phyloP scores from a whole-genome alignment of 352 stramenopile genomes.

The Pythium aphanidermatum region DNA sequence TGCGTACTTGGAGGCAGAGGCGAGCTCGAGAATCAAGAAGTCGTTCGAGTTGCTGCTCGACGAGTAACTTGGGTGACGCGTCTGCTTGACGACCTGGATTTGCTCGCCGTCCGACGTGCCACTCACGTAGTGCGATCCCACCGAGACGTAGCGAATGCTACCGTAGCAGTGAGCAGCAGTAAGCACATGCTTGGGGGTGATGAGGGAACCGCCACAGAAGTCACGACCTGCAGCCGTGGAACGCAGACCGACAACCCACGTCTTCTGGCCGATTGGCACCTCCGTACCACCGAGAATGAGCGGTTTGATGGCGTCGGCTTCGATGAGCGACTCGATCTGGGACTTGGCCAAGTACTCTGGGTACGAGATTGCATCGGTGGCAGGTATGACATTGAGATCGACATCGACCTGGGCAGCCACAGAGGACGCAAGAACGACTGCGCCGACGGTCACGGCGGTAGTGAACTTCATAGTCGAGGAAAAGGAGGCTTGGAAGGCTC shows the following conservation, averaged over 20 bases:
- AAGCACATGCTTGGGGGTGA: slow-evolving; percentile 54
- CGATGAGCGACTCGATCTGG: no score
- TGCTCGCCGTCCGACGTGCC: slow-evolving; percentile 35
- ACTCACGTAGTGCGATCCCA: slow-evolving; percentile 49
- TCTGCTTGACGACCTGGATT: slow-evolving; percentile 42
- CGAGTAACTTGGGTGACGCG: slow-evolving; percentile 40
- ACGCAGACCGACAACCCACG: slow-evolving; percentile 38
- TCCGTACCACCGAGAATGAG: slow-evolving; percentile 36
- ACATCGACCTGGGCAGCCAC: no score
- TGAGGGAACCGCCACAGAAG: slow-evolving; percentile 59
- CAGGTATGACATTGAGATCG: no score
- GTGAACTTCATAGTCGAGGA: no score
- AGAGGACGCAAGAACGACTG: no score
- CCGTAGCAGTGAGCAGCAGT: slow-evolving; percentile 52
- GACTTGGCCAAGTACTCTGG: no score
- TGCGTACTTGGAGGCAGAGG: slow-evolving; percentile 25
- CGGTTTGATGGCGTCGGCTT: slow-evolving; percentile 17
- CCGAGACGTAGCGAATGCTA: slow-evolving; percentile 38
- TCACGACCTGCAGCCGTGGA: slow-evolving; percentile 20
- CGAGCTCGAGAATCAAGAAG: slow-evolving; percentile 51
- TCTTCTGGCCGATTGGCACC: slow-evolving; percentile 37
- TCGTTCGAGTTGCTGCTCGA: slow-evolving; percentile 38
- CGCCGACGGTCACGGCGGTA: no score
- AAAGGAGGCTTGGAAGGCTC: no score
- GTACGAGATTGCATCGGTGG: no score